phyloP scores from a whole-genome alignment of 2,329 filamentous ascomycete species.

The Aspergillus thermomutatus region DNA sequence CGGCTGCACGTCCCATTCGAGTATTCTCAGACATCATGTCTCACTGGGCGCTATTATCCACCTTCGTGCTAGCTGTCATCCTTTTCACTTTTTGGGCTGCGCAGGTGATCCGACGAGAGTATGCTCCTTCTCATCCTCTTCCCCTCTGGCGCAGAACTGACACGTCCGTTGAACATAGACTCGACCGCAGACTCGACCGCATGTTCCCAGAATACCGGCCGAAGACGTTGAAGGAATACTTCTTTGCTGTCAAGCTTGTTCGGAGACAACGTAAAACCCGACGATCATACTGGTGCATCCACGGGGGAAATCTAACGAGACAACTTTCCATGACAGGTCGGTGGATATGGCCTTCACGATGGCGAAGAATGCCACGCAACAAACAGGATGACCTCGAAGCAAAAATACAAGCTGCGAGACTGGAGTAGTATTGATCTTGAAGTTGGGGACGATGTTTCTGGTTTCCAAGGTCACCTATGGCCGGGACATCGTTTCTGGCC shows the following conservation, averaged over 20 bases:
- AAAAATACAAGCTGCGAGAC: neutral
- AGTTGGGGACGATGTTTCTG: too few species aligned
- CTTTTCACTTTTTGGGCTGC: neutral
- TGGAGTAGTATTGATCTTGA: neutral
- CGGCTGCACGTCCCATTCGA: neutral
- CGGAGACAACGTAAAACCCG: neutral
- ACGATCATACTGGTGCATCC: neutral
- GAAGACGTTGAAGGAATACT: neutral
- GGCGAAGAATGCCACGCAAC: neutral
- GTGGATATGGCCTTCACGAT: neutral
- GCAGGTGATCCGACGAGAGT: neutral
- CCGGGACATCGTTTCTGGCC: neutral
- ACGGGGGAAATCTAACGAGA: neutral
- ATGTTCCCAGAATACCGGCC: neutral
- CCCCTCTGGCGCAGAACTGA: neutral
- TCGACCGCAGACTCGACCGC: neutral
- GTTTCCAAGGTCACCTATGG: too few species aligned
- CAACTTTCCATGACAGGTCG: neutral
- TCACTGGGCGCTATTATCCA: neutral
- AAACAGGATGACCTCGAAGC: neutral
- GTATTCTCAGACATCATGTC: neutral
- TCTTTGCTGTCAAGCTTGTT: neutral
- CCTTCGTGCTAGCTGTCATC: neutral
- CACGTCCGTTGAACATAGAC: neutral
- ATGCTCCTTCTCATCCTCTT: neutral